Conservation (phyloP, 2,329 filamentous ascomycete species). For the Clarireedia hainanense region DNA sequence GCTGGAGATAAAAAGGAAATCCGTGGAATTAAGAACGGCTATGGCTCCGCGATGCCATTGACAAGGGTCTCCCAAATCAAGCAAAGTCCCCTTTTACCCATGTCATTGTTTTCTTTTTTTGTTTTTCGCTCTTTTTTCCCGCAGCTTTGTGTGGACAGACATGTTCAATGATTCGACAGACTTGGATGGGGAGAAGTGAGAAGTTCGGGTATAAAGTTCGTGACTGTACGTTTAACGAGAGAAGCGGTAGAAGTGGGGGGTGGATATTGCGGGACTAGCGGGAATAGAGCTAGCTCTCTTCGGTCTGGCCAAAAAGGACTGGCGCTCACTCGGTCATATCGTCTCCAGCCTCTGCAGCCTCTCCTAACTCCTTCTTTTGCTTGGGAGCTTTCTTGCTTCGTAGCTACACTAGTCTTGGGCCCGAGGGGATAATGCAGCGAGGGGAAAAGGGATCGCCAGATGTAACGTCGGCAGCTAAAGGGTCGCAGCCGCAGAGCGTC, state of each 20-base stretch:
- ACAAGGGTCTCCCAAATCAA: background rate
- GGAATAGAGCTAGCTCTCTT: background rate
- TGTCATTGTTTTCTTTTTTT: too few species aligned
- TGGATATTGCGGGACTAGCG: slow-evolving; percentile 2
- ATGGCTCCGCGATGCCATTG: background rate
- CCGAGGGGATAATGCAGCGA: too few species aligned
- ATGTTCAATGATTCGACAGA: background rate
- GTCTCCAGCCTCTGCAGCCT: background rate
- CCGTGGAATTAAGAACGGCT: background rate
- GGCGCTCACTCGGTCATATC: background rate
- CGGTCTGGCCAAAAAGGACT: background rate
- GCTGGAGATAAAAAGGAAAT: background rate
- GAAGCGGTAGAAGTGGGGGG: background rate
- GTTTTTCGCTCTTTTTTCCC: background rate
- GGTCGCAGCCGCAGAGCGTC: too few species aligned
- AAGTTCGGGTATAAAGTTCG: background rate
- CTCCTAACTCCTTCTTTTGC: background rate
- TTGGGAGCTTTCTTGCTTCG: too few species aligned
- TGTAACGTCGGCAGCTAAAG: too few species aligned
- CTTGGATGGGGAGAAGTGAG: background rate
- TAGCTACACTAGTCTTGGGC: too few species aligned
- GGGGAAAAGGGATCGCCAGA: too few species aligned
- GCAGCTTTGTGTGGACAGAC: background rate
- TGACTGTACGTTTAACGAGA: background rate
- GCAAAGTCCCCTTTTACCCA: background rate